These are phyloP conservation scores for Salix exigua DNA, from an alignment of 345 rosid genomes.

Conservation along the genomic window DNA sequence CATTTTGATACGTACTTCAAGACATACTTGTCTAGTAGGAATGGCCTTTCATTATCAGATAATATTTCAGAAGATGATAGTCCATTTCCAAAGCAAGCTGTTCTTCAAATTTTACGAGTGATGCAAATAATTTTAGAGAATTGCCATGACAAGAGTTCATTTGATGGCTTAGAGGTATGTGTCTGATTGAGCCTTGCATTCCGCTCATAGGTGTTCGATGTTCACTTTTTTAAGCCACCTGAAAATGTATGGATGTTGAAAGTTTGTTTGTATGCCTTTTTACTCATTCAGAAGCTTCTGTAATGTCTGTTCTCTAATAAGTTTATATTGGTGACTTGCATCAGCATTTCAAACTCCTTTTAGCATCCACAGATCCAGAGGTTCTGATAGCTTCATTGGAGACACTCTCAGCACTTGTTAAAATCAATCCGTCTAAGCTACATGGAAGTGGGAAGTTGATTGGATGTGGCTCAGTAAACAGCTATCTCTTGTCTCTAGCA, in stretches of 20 bases:
- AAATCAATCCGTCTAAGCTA: conserved; percentile 80
- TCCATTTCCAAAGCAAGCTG: conserved; percentile 76
- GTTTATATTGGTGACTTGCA: not conserved
- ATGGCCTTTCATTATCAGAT: conserved; percentile 77
- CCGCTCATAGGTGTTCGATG: not conserved
- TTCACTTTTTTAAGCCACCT: not conserved
- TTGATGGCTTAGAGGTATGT: conserved; percentile 90
- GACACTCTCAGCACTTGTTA: conserved; percentile 82
- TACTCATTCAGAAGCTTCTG: not conserved
- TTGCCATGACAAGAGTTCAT: conserved; percentile 81
- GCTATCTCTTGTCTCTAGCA: conserved; percentile 79
- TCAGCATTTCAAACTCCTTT: conserved; percentile 91
- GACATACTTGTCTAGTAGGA: conserved; percentile 72
- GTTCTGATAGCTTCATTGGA: conserved; percentile 82
- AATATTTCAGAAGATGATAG: conserved; percentile 56
- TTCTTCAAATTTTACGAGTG: conserved; percentile 80
- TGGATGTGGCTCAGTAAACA: conserved; percentile 80
- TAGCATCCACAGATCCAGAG: conserved; percentile 94
- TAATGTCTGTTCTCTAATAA: conserved; percentile 14
- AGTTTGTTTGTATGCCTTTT: not conserved
- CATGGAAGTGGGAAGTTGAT: conserved; percentile 81
- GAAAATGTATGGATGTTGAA: not conserved
- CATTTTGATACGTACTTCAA: conserved; percentile 92
- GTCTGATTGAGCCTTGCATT: not conserved
- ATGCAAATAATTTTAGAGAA: conserved; percentile 91